Base-by-base conservation (phyloP, 768 basidiomycete species). In the Leccinum incarnatum region DNA sequence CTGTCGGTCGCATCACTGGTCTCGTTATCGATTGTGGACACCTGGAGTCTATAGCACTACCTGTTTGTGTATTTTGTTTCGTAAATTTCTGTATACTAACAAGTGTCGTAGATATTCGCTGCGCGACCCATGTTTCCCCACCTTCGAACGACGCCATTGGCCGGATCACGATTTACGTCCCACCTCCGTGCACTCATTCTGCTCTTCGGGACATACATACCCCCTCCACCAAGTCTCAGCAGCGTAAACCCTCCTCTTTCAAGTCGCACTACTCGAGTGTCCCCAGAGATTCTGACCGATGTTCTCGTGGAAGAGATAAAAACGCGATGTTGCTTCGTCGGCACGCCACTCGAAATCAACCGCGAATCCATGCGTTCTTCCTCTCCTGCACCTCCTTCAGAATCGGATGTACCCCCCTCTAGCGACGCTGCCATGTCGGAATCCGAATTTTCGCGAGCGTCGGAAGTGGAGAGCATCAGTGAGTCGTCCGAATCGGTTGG, bases 1-100 rank as follows among this genome's bases (percentile, higher is more conserved):
- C 94, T 2, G 85, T 87, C 7, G 97, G 97, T 11, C 80, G 92
- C 58, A 89, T 95, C 63, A 95, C 95, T 2, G 97, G 96, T 6
- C 83, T 99, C 14, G 96, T 98, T 1, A 76, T 98, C 2, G 97
- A 99, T 69, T 88, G 87, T 63, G 97, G 97, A 1, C 88, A 96
- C 70, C 80, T 96, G 4, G 97, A 98, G 72, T 91, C 94, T 0
- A 88, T 87, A 4, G 85, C 86, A 5, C 79, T 98, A 21, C 95
- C 97, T 0, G 96, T 96, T 65, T 55, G 90, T 75, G 23, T 6
- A 12, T 56, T 15, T 40, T 49, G 5, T 30, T 37, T 4, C 19
- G 5, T 2, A 19, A 7, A 45, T 19, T 45, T 19, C 42, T 45
- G 4, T 11, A 19, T 0, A 34, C 56, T 55, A 50, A 57, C 54